Evolutionary conservation across 805 yeast species (phyloP).

Genomic region (Wickerhamomyces bisporus): DNA sequence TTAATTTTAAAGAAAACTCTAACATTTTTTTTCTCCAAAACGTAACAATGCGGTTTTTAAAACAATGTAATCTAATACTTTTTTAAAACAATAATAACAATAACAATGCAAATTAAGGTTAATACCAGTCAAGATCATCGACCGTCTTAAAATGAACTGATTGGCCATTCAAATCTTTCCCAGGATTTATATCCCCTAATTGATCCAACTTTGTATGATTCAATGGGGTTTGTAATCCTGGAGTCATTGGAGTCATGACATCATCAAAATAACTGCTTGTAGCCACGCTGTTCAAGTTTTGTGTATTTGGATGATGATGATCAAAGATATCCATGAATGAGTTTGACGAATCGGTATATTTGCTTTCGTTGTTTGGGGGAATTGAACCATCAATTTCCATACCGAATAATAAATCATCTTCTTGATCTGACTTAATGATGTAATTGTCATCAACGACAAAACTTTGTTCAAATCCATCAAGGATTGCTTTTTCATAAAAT

Average conservation of each 20-base stretch:
- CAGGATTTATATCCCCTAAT: not conserved
- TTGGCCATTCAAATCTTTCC: not conserved
- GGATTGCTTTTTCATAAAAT: not conserved
- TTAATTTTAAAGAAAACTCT: too few relatives aligned
- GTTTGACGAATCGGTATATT: slow-evolving; percentile 1
- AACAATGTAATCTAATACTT: too few relatives aligned
- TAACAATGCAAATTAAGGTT: not conserved
- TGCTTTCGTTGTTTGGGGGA: slow-evolving; percentile 1
- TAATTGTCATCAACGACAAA: not conserved
- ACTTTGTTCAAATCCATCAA: not conserved
- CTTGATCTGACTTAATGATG: not conserved
- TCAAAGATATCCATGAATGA: slow-evolving; percentile 6
- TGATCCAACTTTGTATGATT: not conserved
- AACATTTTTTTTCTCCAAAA: too few relatives aligned
- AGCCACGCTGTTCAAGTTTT: not conserved
- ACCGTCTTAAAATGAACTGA: not conserved
- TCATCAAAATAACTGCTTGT: not conserved
- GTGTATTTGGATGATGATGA: slow-evolving; percentile 5
- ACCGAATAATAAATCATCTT: slow-evolving; percentile 12
- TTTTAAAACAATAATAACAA: too few relatives aligned
- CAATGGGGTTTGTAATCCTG: slow-evolving; percentile 9
- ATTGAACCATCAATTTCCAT: slow-evolving; percentile 7
- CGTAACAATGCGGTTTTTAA: too few relatives aligned
- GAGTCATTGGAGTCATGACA: slow-evolving; percentile 8
- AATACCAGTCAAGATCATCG: not conserved